These are phyloP conservation scores for Phytophthora quininea DNA, from an alignment of 352 stramenopile genomes.

Conservation along the genomic window DNA sequence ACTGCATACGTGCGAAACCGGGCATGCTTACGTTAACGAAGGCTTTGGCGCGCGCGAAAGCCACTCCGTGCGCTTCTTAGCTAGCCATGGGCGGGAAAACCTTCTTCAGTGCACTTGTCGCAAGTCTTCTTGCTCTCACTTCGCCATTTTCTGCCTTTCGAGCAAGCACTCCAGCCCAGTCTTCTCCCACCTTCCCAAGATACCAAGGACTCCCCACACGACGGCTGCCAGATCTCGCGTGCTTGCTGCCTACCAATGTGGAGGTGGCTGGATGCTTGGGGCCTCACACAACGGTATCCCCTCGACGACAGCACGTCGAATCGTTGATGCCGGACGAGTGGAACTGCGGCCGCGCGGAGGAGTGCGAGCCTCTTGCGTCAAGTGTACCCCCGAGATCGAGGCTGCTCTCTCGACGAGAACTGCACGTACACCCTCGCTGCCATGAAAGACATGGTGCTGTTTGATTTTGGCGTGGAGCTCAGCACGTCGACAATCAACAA, in stretches of 20 bases:
- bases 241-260: neutral
- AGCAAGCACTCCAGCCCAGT: neutral
- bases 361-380: neutral
- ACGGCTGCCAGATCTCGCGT: neutral
- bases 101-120: too few species aligned
- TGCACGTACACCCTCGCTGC: slow-evolving; percentile 3
- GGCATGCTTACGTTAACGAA: too few species aligned
- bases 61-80: too few species aligned
- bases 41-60: too few species aligned
- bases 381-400: slow-evolving; percentile 6
- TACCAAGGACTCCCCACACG: neutral
- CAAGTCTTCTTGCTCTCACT: too few species aligned
- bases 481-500: neutral
- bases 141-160: too few species aligned
- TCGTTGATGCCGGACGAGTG: neutral
- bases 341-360: neutral
- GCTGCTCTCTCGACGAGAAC: slow-evolving; percentile 6
- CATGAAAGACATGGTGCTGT: neutral
- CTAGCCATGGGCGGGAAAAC: too few species aligned
- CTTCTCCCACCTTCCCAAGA: neutral
- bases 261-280: neutral
- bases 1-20: too few species aligned
- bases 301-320: neutral
- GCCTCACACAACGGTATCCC: neutral
- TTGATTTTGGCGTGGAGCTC: neutral